Evolutionary conservation across 192 early-diverging fungal species (phyloP).

Genomic region (Entophlyctis helioformis): DNA sequence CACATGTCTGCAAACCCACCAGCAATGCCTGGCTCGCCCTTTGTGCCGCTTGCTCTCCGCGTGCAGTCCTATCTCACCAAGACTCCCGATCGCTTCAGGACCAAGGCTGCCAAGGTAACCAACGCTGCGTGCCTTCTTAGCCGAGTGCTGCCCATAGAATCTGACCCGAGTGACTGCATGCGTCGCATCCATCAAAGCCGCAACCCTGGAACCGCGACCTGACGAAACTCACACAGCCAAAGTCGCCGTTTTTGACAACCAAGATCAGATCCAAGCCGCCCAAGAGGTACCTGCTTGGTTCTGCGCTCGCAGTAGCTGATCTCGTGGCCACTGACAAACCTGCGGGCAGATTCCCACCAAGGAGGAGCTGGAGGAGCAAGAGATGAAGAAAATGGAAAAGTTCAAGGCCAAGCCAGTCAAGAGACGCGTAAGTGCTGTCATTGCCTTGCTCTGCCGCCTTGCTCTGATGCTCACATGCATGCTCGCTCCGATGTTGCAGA

Average conservation of each 20-base stretch:
- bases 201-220: not conserved
- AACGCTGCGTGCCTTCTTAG: constrained; percentile 3
- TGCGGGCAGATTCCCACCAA: constrained; percentile 18
- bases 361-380: constrained; percentile 18
- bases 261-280: too few relatives aligned
- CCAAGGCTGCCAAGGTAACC: constrained; percentile 5
- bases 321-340: constrained; percentile 30
- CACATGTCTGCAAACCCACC: too few relatives aligned
- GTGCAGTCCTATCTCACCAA: constrained; percentile 20
- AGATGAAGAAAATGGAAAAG: constrained; percentile 18
- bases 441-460: too few relatives aligned
- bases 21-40: constrained; percentile 33
- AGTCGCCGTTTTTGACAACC: constrained; percentile 31
- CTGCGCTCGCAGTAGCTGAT: too few relatives aligned
- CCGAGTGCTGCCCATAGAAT: not conserved
- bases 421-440: too few relatives aligned
- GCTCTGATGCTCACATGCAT: too few relatives aligned
- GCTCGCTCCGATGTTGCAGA: constrained; percentile 6
- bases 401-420: constrained; percentile 37
- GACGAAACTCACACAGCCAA: constrained; percentile 22
- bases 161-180: not conserved
- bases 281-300: too few relatives aligned
- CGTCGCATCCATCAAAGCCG: too few relatives aligned
- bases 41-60: constrained; percentile 24
- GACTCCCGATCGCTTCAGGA: constrained; percentile 15